Evolutionary conservation across 768 basidiomycete species (phyloP), one percentile per base, ranked within the genome.

Genomic region (Hortiboletus campestris): DNA sequence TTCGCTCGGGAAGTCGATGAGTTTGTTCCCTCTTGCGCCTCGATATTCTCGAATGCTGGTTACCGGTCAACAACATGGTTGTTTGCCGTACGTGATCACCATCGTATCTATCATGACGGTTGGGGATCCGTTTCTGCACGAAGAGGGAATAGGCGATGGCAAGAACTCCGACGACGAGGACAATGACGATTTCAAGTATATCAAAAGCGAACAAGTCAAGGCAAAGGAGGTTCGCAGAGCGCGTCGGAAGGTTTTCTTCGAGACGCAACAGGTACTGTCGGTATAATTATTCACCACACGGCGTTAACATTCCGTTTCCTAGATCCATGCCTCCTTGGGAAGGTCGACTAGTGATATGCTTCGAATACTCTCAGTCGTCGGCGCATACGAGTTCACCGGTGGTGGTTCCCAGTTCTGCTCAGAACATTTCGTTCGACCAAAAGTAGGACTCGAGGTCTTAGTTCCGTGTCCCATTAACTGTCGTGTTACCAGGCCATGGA

Each of bases 21-120:
- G 93, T 2, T 72, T 94, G 45, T 99, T 97, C 72, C 97, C 97
- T 1, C 80, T 99, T 22, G 88, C 94, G 8, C 97, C 97, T 11
- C 79, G 97, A 41, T 97, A 92, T 68, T 89, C 95, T n/a, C 85
- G 92, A 68, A 97, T 99, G 94, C 76, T 98, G 40, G 91, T 94
- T 16, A 85, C 87, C 50, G 86, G 85, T 3, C 77, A 82, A 60
- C 94, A 95, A 54, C 91, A 97, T 57, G 93, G 87, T 40, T 94
- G 94, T 66, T 70, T 99, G 48, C 91, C 95, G 17, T 98, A 96
- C 70, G 82, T 96, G 36, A 87, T 98, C 60, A 81, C 91, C 10
- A 83, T 97, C 32, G 95, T 98, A 8, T 91, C 96, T 19, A 89
- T 88, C 5, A 73, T 98, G 59, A 91, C 92, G 4, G 94, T 97